Evolutionary conservation across 805 yeast genomes (phyloP).

Genomic region (Sugiyamaella chiloensis): DNA sequence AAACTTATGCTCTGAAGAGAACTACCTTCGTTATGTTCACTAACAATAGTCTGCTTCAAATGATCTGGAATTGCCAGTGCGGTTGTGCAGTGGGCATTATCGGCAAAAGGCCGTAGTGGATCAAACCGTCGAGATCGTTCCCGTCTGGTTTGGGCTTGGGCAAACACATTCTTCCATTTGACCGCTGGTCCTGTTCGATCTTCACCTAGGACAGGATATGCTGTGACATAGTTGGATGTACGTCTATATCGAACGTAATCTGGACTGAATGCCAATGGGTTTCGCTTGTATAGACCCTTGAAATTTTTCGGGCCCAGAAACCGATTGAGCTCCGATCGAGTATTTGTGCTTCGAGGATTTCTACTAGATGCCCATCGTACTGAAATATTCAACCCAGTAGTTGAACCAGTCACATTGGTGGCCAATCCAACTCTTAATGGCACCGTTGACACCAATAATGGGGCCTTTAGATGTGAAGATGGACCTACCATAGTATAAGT

Average conservation of each 20-base stretch:
- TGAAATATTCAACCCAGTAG: too few species aligned
- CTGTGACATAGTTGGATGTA: conserved; percentile 38
- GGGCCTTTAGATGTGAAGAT: too few species aligned
- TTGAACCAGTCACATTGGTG: too few species aligned
- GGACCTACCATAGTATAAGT: too few species aligned
- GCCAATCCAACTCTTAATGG: too few species aligned
- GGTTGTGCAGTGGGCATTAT: conserved; percentile 65
- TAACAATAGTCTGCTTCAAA: conserved; percentile 58
- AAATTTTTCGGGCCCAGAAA: conserved; percentile 82
- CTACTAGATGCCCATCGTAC: not conserved
- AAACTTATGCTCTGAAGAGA: conserved; percentile 73
- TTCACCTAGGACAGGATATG: conserved; percentile 31
- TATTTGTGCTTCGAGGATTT: conserved; percentile 12
- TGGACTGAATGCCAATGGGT: conserved; percentile 73
- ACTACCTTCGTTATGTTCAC: conserved; percentile 52
- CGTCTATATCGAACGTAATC: conserved; percentile 75
- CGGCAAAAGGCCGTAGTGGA: conserved; percentile 69
- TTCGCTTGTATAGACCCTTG: conserved; percentile 75
- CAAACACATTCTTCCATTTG: conserved; percentile 32
- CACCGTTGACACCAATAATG: too few species aligned
- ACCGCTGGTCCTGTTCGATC: conserved; percentile 24
- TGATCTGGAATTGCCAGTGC: conserved; percentile 56
- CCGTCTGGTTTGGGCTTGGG: conserved; percentile 16
- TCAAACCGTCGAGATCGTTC: conserved; percentile 4
- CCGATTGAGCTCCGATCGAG: conserved; percentile 45